These are phyloP conservation scores for Thoreauomyces humboldtii DNA, from an alignment of 192 early-diverging fungal genomes.

Conservation along the genomic window DNA sequence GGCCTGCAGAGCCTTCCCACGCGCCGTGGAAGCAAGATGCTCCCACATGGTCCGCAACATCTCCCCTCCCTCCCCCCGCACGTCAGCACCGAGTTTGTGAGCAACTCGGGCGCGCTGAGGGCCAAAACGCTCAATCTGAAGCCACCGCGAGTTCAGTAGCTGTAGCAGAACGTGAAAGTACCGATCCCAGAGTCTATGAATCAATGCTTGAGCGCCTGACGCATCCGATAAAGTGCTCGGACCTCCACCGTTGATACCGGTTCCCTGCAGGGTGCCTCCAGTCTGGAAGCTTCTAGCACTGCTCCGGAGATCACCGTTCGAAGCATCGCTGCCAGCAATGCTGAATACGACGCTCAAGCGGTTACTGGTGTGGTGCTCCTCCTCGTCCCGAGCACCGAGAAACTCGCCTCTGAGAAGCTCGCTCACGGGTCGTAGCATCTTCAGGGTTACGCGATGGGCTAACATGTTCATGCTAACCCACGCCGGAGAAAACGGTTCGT, in stretches of 20 bases:
- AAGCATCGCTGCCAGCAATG: conserved; percentile 22
- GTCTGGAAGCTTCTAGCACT: conserved; percentile 8
- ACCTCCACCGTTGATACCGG: conserved; percentile 7
- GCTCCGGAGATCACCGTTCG: conserved; percentile 3
- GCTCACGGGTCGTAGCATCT: conserved; percentile 34
- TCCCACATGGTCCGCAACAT: conserved; percentile 58
- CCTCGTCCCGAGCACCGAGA: conserved; percentile 13
- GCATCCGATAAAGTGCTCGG: conserved; percentile 3
- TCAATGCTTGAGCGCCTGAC: conserved; percentile 7
- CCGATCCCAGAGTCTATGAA: conserved; percentile 39
- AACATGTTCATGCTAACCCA: conserved; percentile 43
- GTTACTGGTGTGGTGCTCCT: not conserved
- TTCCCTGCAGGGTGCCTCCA: conserved; percentile 4
- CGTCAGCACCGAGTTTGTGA: conserved; percentile 59
- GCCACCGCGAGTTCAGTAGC: conserved; percentile 50
- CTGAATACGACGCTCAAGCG: conserved; percentile 18
- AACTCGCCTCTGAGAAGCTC: conserved; percentile 32
- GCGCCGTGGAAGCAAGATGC: conserved; percentile 30
- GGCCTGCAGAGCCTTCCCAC: conserved; percentile 25
- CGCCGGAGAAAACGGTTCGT: conserved; percentile 33
- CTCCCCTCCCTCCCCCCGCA: conserved; percentile 55
- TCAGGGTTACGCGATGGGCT: conserved; percentile 31
- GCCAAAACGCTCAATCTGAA: conserved; percentile 57
- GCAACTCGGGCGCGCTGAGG: conserved; percentile 56
- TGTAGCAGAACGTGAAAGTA: conserved; percentile 48